Percentiles rank a stretch among this genome's conserved stretches.
Conservation (phyloP, 352 stramenopile species). For the Phytophthora sojae region DNA sequence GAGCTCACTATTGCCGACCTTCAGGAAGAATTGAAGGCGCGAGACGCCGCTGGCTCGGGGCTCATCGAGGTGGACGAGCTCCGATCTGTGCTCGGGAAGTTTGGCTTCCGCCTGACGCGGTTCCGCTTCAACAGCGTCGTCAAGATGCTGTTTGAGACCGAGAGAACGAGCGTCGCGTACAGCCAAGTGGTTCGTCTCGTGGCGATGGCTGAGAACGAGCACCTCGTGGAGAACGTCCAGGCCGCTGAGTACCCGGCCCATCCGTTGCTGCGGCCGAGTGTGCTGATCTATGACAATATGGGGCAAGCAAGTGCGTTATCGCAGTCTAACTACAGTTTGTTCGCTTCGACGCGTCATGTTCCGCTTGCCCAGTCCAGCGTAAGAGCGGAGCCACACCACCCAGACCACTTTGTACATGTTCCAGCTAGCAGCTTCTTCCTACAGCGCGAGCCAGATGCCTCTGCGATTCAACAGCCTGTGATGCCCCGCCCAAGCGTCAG, state of each 20-base stretch:
- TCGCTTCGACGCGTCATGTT: conserved; percentile 27
- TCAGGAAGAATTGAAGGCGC: conserved; percentile 35
- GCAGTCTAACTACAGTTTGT: conserved; percentile 30
- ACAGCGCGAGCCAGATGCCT: conserved; percentile 1
- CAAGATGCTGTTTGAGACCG: conserved; percentile 56
- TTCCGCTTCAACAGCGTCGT: conserved; percentile 71
- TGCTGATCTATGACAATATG: conserved; percentile 17
- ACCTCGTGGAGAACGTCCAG: conserved; percentile 14
- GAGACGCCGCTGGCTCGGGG: conserved; percentile 36
- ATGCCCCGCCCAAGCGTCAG: conserved; percentile 27
- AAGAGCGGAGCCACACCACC: neutral
- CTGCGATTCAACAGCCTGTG: conserved; percentile 1
- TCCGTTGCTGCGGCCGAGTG: conserved; percentile 30
- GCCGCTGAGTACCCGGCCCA: conserved; percentile 13
- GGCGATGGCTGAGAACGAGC: conserved; percentile 36
- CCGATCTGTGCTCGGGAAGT: conserved; percentile 41
- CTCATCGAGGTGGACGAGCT: conserved; percentile 51
- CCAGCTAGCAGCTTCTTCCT: conserved; percentile 19
- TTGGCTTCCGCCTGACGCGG: conserved; percentile 55
- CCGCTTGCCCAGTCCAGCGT: conserved; percentile 21
- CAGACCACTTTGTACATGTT: conserved; percentile 18
- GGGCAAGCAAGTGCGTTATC: conserved; percentile 23
- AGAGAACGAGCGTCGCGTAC: conserved; percentile 48
- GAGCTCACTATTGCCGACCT: conserved; percentile 39
- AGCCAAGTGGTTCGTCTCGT: conserved; percentile 53